These are phyloP conservation scores for Bipolaris gigantea DNA, from an alignment of 2,329 filamentous ascomycete species.

Conservation along the genomic window DNA sequence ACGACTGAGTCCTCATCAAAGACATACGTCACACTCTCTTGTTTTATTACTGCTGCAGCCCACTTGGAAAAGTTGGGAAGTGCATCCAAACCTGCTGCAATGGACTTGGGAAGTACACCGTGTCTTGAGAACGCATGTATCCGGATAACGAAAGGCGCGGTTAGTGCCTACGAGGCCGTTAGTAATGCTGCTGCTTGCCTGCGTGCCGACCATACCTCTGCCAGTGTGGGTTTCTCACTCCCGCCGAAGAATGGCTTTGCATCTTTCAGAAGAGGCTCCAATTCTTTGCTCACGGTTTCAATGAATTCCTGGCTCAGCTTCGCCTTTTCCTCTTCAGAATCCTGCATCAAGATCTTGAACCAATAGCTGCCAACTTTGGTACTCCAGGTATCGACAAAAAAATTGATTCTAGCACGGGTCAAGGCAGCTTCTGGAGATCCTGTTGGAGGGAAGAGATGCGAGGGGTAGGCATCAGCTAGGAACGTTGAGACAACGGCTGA, in stretches of 20 bases:
- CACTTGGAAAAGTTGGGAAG: constrained; percentile 71
- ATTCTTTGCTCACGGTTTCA: constrained; percentile 64
- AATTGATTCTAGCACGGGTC: constrained; percentile 65
- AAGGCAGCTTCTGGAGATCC: constrained; percentile 59
- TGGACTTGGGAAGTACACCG: constrained; percentile 55
- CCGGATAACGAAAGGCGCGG: constrained; percentile 68
- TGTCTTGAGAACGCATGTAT: constrained; percentile 59
- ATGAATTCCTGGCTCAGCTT: constrained; percentile 56
- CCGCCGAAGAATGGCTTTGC: constrained; percentile 52
- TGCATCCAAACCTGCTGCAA: constrained; percentile 54
- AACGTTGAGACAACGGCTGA: constrained; percentile 74
- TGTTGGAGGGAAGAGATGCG: constrained; percentile 64
- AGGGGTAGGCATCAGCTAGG: constrained; percentile 69
- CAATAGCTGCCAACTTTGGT: constrained; percentile 60
- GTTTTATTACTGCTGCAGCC: constrained; percentile 61
- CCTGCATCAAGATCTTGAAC: constrained; percentile 52
- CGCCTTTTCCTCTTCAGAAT: constrained; percentile 53
- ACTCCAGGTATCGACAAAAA: constrained; percentile 72
- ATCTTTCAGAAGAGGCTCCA: constrained; percentile 68
- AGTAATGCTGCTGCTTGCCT: constrained; percentile 2
- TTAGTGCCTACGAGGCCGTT: constrained; percentile 54
- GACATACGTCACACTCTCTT: constrained; percentile 64
- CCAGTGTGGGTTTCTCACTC: constrained; percentile 63
- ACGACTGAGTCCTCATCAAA: constrained; percentile 38
- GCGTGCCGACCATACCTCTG: constrained; percentile 60